Evolutionary conservation across 164 flowering plant species (phyloP), one percentile per base, ranked within the genome.

Genomic region (Stephania cephalantha): DNA sequence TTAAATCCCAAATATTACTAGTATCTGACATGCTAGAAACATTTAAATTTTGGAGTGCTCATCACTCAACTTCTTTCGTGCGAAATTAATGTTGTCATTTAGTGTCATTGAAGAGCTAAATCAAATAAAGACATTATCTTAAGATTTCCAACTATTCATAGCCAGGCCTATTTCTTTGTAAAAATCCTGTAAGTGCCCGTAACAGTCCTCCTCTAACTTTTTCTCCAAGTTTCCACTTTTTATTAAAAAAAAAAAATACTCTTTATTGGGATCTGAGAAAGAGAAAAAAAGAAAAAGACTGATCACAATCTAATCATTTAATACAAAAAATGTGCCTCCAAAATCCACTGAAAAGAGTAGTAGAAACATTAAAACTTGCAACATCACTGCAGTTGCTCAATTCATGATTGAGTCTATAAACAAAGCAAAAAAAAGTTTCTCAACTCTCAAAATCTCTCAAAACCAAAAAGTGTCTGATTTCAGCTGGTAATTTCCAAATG

Each of bases 191-290:
- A 9, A 22, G 68, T 22, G 68, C 35, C 6, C 18, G 0, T 11
- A 55, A 55, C 5, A 4, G 31, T 35, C 42, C 42, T 4, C 42
- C 17, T 50, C 11, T 48, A 71, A 48, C 63, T 71, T 71, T 18
- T 46, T 53, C 66, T 64, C 67, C 46, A 72, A 63, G 75, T 73
- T 63, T 73, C 52, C 53, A 20, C 20, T 45, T 35, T 18, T 31
- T 45, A 7, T 6, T 25, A 25, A 35, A 35, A 35, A 35, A 35
- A 35, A 35, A 35, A 35, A 35, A 35, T 0, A 4, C 64, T 42
- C 71, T 69, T 44, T 69, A 48, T 44, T 42, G 71, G 71, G 76
- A 66, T 48, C 58, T 46, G 64, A 58, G 22, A n/a, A n/a, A n/a
- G 2, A 58, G 1, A 58, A 42, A 67, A 18, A 65, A 45, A 5